Percentiles rank a stretch among this genome's conserved stretches.
Conservation (phyloP, 805 yeast species). For the Maudiozyma turicensis region DNA sequence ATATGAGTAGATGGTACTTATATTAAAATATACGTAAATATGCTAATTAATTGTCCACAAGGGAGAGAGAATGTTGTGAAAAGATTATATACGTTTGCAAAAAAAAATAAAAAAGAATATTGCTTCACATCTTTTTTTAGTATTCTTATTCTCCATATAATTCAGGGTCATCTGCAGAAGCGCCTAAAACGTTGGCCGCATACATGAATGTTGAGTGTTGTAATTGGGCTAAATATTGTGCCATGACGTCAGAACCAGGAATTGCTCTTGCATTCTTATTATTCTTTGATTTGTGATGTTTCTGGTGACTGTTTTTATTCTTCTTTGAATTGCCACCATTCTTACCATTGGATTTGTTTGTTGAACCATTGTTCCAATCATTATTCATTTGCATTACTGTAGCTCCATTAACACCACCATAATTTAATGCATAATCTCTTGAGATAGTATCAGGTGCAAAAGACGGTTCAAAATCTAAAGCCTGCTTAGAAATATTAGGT, state of each 20-base stretch:
- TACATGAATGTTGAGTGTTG: slow-evolving; percentile 52
- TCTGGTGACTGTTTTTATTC: slow-evolving; percentile 4
- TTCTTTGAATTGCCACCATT: background rate
- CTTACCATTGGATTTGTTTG: background rate
- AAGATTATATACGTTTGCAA: background rate
- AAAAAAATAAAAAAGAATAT: background rate
- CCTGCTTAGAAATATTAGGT: slow-evolving; percentile 11
- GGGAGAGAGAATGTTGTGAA: background rate
- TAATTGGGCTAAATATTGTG: slow-evolving; percentile 65
- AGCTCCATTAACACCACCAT: background rate
- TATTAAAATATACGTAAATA: background rate
- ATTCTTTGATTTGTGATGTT: background rate
- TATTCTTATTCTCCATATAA: slow-evolving; percentile 13
- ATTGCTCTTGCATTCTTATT: slow-evolving; percentile 17
- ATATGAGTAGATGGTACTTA: slow-evolving; percentile 1
- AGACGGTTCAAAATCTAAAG: slow-evolving; percentile 18
- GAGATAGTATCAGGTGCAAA: slow-evolving; percentile 20
- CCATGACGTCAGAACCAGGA: slow-evolving; percentile 68
- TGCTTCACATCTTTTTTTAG: background rate
- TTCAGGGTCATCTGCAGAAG: slow-evolving; percentile 31
- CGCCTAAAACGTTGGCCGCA: slow-evolving; percentile 44
- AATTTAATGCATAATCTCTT: slow-evolving; percentile 9
- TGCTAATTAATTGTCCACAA: background rate
- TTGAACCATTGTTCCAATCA: background rate
- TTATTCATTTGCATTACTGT: too few relatives aligned